Percentiles rank a stretch among this genome's conserved stretches.
Conservation (phyloP, 225 moss, liverwort and hornwort species). For the Pseudisothecium myosuroides region DNA sequence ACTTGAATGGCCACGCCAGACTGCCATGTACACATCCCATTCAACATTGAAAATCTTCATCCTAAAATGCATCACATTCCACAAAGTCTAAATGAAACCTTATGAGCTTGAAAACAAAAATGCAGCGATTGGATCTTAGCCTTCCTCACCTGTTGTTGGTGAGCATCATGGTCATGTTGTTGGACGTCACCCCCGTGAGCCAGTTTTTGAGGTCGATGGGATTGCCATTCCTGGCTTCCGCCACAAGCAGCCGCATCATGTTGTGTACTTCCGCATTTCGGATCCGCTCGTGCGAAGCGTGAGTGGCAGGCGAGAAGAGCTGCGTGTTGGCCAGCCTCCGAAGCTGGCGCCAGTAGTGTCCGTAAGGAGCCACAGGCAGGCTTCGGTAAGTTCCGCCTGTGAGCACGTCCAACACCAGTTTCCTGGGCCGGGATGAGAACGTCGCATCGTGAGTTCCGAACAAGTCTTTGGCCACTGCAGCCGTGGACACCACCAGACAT, state of each 20-base stretch:
- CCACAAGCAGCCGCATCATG: slow-evolving; percentile 5
- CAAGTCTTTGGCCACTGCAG: slow-evolving; percentile 5
- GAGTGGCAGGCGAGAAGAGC: slow-evolving; percentile 6
- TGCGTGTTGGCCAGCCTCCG: slow-evolving; percentile 1
- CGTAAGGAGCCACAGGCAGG: slow-evolving; percentile 5
- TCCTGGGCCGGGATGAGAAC: slow-evolving; percentile 19
- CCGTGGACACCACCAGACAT: slow-evolving; percentile 20
- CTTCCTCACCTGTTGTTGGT: slow-evolving; percentile 10
- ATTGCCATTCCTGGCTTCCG: not conserved
- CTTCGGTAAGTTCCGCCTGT: not conserved
- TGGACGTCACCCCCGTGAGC: slow-evolving; percentile 6
- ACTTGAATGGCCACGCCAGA: not conserved
- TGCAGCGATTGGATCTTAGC: not conserved
- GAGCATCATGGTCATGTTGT: slow-evolving; percentile 30
- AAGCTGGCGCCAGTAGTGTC: slow-evolving; percentile 14
- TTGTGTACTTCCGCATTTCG: not conserved
- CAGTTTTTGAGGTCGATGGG: not conserved
- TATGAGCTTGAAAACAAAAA: not conserved
- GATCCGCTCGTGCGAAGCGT: not conserved
- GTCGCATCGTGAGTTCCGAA: slow-evolving; percentile 3
- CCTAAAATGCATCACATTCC: not conserved
- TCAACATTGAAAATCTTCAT: not conserved
- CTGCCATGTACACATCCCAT: not conserved
- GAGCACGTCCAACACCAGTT: not conserved
- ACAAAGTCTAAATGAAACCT: not conserved